phyloP scores from a whole-genome alignment of 2,329 filamentous ascomycete genomes.

The Aspergillus sp. region DNA sequence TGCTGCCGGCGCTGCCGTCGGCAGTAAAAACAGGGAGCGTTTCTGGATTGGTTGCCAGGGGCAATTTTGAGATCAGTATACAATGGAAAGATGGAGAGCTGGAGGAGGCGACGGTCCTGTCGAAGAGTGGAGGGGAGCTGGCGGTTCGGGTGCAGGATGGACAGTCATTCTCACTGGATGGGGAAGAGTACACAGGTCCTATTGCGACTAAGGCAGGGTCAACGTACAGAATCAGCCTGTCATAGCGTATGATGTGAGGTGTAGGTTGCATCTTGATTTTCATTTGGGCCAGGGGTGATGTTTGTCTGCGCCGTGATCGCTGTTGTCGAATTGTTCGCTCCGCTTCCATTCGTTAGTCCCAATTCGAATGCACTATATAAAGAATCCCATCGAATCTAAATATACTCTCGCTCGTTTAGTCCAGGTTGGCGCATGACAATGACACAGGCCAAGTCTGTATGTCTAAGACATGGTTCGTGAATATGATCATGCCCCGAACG shows the following conservation, averaged over 20 bases:
- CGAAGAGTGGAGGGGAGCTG: neutral
- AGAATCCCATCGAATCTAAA: neutral
- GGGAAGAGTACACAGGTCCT: neutral
- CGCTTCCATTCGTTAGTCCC: neutral
- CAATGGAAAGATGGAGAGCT: slow-evolving; percentile 27
- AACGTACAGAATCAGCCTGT: neutral
- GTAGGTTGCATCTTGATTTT: neutral
- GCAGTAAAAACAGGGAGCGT: slow-evolving; percentile 31
- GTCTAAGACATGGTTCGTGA: neutral
- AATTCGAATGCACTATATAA: neutral
- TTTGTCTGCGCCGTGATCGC: neutral
- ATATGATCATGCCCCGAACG: neutral
- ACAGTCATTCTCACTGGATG: neutral
- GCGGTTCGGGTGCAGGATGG: slow-evolving; percentile 7
- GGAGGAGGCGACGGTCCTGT: slow-evolving; percentile 10
- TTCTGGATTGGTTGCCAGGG: slow-evolving; percentile 33
- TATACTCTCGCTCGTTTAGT: neutral
- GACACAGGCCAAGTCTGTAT: neutral
- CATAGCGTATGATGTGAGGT: neutral
- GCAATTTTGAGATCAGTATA: slow-evolving; percentile 36
- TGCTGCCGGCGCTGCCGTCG: slow-evolving; percentile 37
- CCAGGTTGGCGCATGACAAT: neutral
- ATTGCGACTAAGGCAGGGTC: neutral
- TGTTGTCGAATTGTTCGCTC: neutral
- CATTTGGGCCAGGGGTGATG: neutral